Conservation (phyloP, 2,329 filamentous ascomycete species). For the Colletotrichum viniferum region DNA sequence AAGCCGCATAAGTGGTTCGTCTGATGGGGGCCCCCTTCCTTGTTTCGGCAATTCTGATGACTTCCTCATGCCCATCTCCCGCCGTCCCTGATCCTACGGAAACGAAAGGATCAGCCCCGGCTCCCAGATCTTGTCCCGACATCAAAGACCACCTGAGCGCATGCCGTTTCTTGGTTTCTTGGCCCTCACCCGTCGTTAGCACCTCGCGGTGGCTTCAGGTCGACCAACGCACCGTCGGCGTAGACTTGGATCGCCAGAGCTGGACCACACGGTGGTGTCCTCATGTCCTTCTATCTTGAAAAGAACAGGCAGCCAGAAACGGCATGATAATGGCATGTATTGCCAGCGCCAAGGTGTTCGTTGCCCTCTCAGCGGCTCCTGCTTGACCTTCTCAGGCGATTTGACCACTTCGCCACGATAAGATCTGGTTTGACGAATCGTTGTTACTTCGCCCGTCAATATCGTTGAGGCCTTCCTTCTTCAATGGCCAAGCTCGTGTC, state of each 20-base stretch:
- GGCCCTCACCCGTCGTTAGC: background rate
- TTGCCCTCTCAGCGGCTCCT: background rate
- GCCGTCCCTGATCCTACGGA: background rate
- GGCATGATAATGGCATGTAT: rapidly evolving
- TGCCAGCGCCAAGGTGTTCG: background rate
- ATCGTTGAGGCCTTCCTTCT: background rate
- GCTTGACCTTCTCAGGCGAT: background rate
- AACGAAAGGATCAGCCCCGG: background rate
- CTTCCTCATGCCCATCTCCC: background rate
- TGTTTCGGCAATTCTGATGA: background rate
- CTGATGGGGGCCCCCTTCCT: background rate
- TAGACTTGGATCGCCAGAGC: background rate
- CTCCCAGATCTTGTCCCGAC: background rate
- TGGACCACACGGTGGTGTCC: background rate
- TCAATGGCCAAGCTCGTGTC: constrained; percentile 7
- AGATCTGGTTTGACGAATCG: background rate
- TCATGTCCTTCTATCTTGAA: background rate
- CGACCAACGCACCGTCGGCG: background rate
- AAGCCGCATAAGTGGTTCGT: background rate
- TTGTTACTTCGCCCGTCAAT: background rate
- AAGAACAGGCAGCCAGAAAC: background rate
- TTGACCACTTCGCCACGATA: background rate
- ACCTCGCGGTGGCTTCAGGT: background rate
- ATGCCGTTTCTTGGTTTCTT: background rate
- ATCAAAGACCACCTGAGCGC: background rate